Evolutionary conservation across 305 asterid species (phyloP).

Genomic region (Fraxinus sp.): DNA sequence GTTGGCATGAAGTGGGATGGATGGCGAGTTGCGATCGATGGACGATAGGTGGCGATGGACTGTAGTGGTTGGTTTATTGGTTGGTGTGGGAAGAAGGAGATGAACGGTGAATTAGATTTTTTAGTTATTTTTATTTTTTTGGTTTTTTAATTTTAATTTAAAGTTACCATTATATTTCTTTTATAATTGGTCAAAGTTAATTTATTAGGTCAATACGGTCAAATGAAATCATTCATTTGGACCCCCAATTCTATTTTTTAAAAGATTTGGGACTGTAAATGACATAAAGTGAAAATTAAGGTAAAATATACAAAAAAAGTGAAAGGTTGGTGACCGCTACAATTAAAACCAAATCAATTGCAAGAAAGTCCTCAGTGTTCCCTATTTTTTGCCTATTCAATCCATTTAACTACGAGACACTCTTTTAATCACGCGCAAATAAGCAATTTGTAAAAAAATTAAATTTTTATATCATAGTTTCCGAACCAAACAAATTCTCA

Average conservation of each 20-base stretch:
- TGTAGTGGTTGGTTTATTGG: background rate
- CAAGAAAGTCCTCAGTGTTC: background rate
- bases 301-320: too few relatives aligned
- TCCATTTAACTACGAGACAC: background rate
- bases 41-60: background rate
- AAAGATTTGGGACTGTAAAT: background rate
- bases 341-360: background rate
- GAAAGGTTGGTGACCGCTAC: background rate
- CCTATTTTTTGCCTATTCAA: background rate
- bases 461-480: background rate
- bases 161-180: background rate
- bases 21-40: background rate
- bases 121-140: too few relatives aligned
- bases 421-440: background rate
- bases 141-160: too few relatives aligned
- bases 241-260: background rate
- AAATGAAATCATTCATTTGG: background rate
- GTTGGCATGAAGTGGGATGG: background rate
- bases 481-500: background rate
- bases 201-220: background rate
- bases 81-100: background rate
- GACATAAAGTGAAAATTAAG: background rate
- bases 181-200: background rate
- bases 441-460: background rate
- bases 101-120: background rate